These are phyloP conservation scores for Favolaschia claudopus DNA, from an alignment of 768 basidiomycete genomes.

Conservation along the genomic window DNA sequence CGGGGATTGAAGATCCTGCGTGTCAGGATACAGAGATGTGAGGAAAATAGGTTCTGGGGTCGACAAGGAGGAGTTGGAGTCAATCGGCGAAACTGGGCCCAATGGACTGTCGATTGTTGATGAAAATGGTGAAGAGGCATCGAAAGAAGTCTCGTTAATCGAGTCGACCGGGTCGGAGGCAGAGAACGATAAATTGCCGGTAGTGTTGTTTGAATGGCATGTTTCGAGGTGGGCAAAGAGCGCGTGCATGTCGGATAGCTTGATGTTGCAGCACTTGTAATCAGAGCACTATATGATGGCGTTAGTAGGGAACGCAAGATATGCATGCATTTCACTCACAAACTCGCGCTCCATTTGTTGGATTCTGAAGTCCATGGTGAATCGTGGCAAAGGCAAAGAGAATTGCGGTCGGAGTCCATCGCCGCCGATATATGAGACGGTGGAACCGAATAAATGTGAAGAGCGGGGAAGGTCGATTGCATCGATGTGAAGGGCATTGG, in stretches of 20 bases:
- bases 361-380: constrained; percentile 6
- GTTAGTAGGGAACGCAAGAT: neutral
- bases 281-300: constrained; percentile 6
- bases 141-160: neutral
- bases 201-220: constrained; percentile 1
- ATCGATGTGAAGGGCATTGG: neutral
- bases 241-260: constrained; percentile 15
- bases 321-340: neutral
- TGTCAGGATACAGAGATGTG: too few relatives aligned
- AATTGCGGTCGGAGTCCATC: neutral
- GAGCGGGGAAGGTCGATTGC: neutral
- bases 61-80: neutral
- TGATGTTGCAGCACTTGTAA: constrained; percentile 19
- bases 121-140: neutral
- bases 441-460: constrained; percentile 8
- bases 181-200: neutral
- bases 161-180: neutral
- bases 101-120: constrained; percentile 1
- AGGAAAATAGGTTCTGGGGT: neutral
- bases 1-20: too few relatives aligned
- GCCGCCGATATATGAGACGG: neutral
- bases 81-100: neutral
- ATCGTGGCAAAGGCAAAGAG: neutral
- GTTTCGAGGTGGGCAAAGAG: constrained; percentile 15
- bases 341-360: constrained; percentile 20